Evolutionary conservation across 805 yeast genomes (phyloP), one percentile per base, ranked within the genome.

Genomic region (Grigorovia yakushimaensis): DNA sequence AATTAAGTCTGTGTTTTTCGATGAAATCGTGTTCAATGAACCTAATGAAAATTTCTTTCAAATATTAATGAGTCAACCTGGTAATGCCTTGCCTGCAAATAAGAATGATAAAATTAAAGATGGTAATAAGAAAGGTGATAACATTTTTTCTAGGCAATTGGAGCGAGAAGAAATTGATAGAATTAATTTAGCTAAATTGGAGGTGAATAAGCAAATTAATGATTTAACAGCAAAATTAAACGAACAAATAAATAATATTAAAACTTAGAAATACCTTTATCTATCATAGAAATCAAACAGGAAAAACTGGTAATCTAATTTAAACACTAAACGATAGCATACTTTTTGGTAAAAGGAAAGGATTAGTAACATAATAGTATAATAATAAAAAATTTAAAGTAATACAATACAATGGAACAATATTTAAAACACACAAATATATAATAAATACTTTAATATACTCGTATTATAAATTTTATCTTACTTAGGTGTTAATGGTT

Each of bases 21-120:
- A 93, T 60, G 98, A 93, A 61, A 69, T 93, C 18, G 95, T 93
- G 2, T 93, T 93, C 61, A 87, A 84, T 62, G 98, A 93, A 64
- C 98, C 98, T 2, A 88, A 96, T 6, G 98, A 93, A 56, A 76
- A 76, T 19, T 78, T 88, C 66, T 91, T 93, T 67, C 87, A 83
- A 54, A 69, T 81, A 4, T 72, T 91, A 58, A 85, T 95, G 5
- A 64, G 72, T 37, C 74, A 76, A 49, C 91, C 95, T 4, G 71
- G 81, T 42, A 73, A 83, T 58, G 52, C 74, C 56, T 53, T 78
- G 60, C 73, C 66, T 3, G 57, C 78, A 4, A 65, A 64, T 35
- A 33, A 33, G 15, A 17, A 15, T 7, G 37, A 33, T 3, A n/a
- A 15, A 13, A 15, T 15, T 13, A 15, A 3, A 11, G 37, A 33